phyloP scores from a whole-genome alignment of 257 asterid species.

The Avicennia marina region DNA sequence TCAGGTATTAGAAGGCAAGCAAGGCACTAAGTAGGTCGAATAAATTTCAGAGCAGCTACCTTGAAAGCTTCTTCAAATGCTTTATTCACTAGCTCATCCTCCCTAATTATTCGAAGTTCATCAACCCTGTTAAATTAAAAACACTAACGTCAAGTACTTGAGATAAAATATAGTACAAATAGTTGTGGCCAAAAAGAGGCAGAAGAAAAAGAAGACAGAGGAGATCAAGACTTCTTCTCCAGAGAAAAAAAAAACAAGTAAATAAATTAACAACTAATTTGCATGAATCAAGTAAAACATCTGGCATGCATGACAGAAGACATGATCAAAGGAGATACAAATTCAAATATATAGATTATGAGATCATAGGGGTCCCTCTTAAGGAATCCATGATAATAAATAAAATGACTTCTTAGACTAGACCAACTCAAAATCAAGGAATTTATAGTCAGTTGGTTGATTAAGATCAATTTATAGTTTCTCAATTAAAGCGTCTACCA shows the following conservation, averaged over 20 bases:
- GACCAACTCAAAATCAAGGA: neutral
- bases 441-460: neutral
- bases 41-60: slow-evolving; percentile 33
- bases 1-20: slow-evolving; percentile 13
- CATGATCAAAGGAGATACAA: no score
- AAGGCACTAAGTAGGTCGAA: slow-evolving; percentile 4
- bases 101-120: slow-evolving; percentile 70
- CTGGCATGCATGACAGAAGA: no score
- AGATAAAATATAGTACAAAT: neutral
- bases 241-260: no score
- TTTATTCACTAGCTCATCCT: slow-evolving; percentile 69
- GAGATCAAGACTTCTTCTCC: no score
- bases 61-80: slow-evolving; percentile 84
- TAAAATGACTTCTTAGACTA: no score
- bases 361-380: no score
- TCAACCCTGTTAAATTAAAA: slow-evolving; percentile 50
- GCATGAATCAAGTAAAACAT: no score
- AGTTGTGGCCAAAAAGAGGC: no score
- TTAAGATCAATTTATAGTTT: slow-evolving; percentile 1
- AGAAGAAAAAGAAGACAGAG: no score
- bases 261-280: no score
- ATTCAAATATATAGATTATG: no score
- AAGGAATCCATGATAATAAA: no score
- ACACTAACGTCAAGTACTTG: slow-evolving; percentile 11
- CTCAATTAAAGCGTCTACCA: neutral